Base-by-base conservation (phyloP, 2,329 filamentous ascomycete genomes). In the Ascochyta clinopodiicola region DNA sequence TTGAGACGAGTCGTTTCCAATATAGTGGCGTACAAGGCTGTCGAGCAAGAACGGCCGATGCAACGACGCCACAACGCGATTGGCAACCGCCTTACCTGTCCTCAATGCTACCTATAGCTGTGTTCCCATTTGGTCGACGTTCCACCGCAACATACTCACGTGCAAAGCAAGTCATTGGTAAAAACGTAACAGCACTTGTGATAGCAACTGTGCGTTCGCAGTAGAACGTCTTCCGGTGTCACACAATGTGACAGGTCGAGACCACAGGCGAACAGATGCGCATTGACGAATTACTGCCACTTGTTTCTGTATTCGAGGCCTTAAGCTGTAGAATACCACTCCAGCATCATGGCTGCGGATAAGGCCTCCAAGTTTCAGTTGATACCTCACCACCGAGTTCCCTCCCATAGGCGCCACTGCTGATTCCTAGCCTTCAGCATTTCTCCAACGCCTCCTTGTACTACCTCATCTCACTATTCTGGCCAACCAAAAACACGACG, bases 41-140 rank as follows among this genome's bases (percentile, higher is more conserved):
- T 48, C 21, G 39, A 54, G 45, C 39, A 48, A 32, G 31, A 45
- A 39, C 36, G 48, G 39, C 44, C 43, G 48, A 56, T 53, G 43
- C 46, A 56, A 49, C 58, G 24, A 44, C 38, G 51, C 53, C 56
- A 59, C 53, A 52, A 53, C 45, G 50, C 51, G 52, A 61, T 55
- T 50, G 51, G 45, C 45, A 44, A 40, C 46, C 39, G 43, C 32
- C 55, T 17, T 38, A 38, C 36, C 43, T 50, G 13, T 43, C 21
- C 27, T 8, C 10, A 1, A 46, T 56, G 52, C 38, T 22, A 56
- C 47, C 36, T 43, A 37, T 43, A 51, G 25, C 37, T 46, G 42
- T 56, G 32, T 35, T 31, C 40, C 52, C 31, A 24, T 46, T 47
- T 42, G 25, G 43, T 39, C 24, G 46, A 47, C 37, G 52, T 56